Percentiles rank a stretch among this genome's conserved stretches.
Evolutionary conservation across 805 yeast species (phyloP).

Genomic region (Wickerhamomyces alni): DNA sequence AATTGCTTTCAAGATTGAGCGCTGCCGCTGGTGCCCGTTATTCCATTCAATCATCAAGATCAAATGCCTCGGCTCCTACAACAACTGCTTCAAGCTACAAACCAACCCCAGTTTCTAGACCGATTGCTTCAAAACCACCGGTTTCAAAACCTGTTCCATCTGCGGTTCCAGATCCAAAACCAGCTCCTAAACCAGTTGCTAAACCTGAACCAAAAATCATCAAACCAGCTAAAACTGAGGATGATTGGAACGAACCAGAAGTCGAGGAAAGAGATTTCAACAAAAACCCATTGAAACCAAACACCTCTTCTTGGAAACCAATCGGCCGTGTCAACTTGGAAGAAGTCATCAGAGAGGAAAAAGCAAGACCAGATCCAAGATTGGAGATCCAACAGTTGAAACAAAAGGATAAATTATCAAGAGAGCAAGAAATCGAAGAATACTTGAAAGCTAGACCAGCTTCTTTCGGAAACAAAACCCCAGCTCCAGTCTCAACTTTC

Average conservation of each 20-base stretch:
- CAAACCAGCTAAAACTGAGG: slow-evolving; percentile 27
- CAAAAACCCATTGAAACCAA: slow-evolving; percentile 37
- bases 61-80: slow-evolving; percentile 25
- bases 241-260: slow-evolving; percentile 42
- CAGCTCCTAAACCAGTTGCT: slow-evolving; percentile 17
- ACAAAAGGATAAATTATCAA: slow-evolving; percentile 27
- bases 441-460: slow-evolving; percentile 31
- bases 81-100: slow-evolving; percentile 19
- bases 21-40: slow-evolving; percentile 97
- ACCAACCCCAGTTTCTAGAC: slow-evolving; percentile 21
- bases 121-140: slow-evolving; percentile 24
- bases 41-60: slow-evolving; percentile 47
- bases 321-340: slow-evolving; percentile 53
- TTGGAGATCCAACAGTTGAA: slow-evolving; percentile 31
- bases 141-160: slow-evolving; percentile 10
- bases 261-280: slow-evolving; percentile 43
- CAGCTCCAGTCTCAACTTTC: slow-evolving; percentile 17
- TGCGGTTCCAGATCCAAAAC: slow-evolving; percentile 15
- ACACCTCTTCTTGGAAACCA: slow-evolving; percentile 50
- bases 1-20: slow-evolving; percentile 67
- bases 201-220: slow-evolving; percentile 17
- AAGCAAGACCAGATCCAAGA: slow-evolving; percentile 37
- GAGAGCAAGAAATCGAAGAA: slow-evolving; percentile 29
- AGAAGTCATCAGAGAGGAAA: slow-evolving; percentile 37
- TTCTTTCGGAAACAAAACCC: slow-evolving; percentile 15